Base-by-base conservation (phyloP, 73 alveolate genomes). In the Paraurostyla sp. region DNA sequence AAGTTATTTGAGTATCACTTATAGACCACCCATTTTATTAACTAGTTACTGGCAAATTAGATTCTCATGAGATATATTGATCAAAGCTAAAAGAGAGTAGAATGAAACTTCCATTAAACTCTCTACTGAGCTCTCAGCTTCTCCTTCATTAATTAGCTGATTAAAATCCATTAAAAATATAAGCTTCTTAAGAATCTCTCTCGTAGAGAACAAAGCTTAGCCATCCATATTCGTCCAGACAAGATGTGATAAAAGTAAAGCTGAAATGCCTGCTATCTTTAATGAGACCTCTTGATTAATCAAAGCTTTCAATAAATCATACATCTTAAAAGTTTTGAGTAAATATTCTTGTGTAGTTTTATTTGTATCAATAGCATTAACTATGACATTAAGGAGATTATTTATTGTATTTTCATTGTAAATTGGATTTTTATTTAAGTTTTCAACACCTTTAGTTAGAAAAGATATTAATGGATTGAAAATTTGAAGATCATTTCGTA, bases 221-320 rank as follows among this genome's bases (percentile, higher is more conserved):
- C 65, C 78, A 52, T 78, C 89, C 9, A 52, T 40, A 78, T 60
- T 63, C 40, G 63, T 30, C 85, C 85, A 83, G 20, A 65, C 85
- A 11, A 83, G n/a, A 69, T 83, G 92, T 23, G 92, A 83, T 4
- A 83, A 27, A 9, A 83, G 62, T 18, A 83, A 45, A 0, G 92
- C 35, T 0, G 76, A 9, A 6, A 43, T 4, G 6, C 85, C 92
- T 18, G 52, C 30, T 38, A 83, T n/a, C 46, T 27, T 63, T 4
- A 78, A 43, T 43, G 80, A 83, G 7, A 36, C 16, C 6, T 69
- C 58, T 29, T 83, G 36, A 40, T 23, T 45, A 15, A 83, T 56
- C 7, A 83, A 41, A 0, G 71, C 15, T 30, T 41, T 65, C 46
- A 83, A 2, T 40, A 65, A 22, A 15, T 38, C 76, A 25, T 62